Evolutionary conservation across 257 asterid genomes (phyloP), one percentile per base, ranked within the genome.

Genomic region (Haberlea rhodopensis): DNA sequence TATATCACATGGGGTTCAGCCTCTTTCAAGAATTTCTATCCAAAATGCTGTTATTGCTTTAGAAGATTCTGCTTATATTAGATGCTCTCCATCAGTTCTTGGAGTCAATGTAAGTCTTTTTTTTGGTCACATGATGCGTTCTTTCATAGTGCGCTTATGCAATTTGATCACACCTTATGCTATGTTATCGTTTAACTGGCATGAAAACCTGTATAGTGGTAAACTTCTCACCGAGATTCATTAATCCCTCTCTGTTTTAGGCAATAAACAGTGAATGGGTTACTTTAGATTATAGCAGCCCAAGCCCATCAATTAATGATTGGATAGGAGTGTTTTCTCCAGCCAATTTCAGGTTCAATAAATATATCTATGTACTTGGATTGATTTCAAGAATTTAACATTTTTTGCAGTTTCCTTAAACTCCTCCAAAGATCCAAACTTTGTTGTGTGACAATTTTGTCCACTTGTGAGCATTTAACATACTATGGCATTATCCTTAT

Each of bases 301-400:
- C 90, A 57, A 85, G 53, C 51, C 97, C 97, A 6, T 75, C 90
- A 5, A 53, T 16, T 49, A 84, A 76, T 71, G 99, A 92, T 75
- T 92, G 99, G 99, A 80, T 92, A 46, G 97, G 97, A 60, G 95
- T 92, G 40, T 92, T 92, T 80, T 92, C 99, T 68, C 99, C 99
- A 3, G 90, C 82, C 58, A 89, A 85, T 81, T 87, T 92, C 87
- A 85, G 96, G 99, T 92, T 28, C 58, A 71, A 37, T 19, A 5
- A 20, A 43, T 60, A 18, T 45, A 8, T 19, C 24, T 29, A 2
- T 46, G 34, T 20, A 51, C 1, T 37, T 68, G 53, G 23, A 21
- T 25, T 46, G 16, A 57, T 60, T 72, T 48, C 22, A 70, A 18
- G 37, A 26, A 40, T 43, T 68, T 23, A n/a, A n/a, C 29, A 19